These are phyloP conservation scores for Coemansia sp. DNA, from an alignment of 192 early-diverging fungal species.

Conservation along the genomic window DNA sequence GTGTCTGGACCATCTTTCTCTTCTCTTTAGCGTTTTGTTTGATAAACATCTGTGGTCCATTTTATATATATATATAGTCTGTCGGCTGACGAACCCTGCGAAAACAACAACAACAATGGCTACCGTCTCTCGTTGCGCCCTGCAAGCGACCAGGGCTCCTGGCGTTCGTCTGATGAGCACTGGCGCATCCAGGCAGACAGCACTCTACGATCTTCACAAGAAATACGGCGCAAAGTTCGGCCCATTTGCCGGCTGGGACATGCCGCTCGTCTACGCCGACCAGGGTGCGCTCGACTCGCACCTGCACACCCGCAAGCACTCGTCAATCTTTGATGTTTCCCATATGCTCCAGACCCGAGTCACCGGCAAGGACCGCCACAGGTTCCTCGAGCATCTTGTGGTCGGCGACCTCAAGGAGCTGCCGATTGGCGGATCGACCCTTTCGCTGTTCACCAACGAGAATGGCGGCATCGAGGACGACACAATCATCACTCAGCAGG, in stretches of 20 bases:
- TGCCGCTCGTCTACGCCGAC: slow-evolving; percentile 90
- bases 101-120: neutral
- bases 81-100: neutral
- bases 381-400: slow-evolving; percentile 85
- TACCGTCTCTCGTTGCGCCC: slow-evolving; percentile 5
- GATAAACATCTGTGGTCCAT: no score
- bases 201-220: slow-evolving; percentile 91
- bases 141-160: slow-evolving; percentile 9
- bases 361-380: slow-evolving; percentile 79
- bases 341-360: slow-evolving; percentile 97
- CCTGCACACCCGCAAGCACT: slow-evolving; percentile 80
- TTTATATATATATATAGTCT: no score
- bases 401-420: slow-evolving; percentile 85
- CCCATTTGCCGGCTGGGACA: slow-evolving; percentile 94
- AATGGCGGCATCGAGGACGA: slow-evolving; percentile 98
- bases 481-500: slow-evolving; percentile 89
- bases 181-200: slow-evolving; percentile 63
- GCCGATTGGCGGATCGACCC: slow-evolving; percentile 73
- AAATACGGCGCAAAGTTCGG: slow-evolving; percentile 94
- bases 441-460: slow-evolving; percentile 95
- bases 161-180: slow-evolving; percentile 37
- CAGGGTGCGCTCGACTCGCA: slow-evolving; percentile 90
- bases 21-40: neutral
- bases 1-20: neutral
- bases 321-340: slow-evolving; percentile 95